Evolutionary conservation across 768 basidiomycete species (phyloP), one percentile per base, ranked within the genome.

Genomic region (Phaeotremella fagi): DNA sequence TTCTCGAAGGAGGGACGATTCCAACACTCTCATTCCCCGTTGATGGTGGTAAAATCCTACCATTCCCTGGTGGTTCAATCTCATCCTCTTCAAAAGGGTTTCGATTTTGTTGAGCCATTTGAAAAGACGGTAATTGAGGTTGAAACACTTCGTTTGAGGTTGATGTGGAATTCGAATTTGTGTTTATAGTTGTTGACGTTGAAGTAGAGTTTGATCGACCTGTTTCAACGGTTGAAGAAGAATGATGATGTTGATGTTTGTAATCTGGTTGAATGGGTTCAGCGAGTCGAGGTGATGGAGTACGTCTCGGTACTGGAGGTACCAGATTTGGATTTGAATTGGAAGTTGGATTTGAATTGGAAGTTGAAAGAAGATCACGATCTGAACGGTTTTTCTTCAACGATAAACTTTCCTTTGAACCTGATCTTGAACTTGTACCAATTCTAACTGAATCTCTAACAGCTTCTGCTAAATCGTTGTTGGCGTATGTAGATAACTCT

Each of bases 21-120:
- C 52, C 61, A 15, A 35, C 48, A 22, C 50, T 49, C 45, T 60
- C 60, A 3, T 37, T 24, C 2, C 48, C 53, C 5, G n/a, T 42
- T 27, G 50, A 47, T 14, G 48, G 54, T 6, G 55, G 51, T 44
- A 26, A 52, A 43, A 53, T 45, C 14, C 49, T 27, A 24, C 57
- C 54, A 20, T n/a, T 45, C 25, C 51, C 55, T n/a, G 50, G n/a
- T 12, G 62, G 62, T 28, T 64, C 62, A 7, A 60, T 46, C 46
- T 64, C 62, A 42, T 64, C 62, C 26, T 59, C 53, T 35, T 60
- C 62, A 29, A 64, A 64, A 15, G 62, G 62, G 37, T 64, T 60
- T 12, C 38, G 7, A 18, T 41, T 41, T 25, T 44, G 38, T 36
- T 57, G 50, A 15, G 31, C 25, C 55, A 57, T 52, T 41, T 46